Base-by-base conservation (phyloP, 1,139 yeast species). In the Hemisphaericaspora xylofermentans region DNA sequence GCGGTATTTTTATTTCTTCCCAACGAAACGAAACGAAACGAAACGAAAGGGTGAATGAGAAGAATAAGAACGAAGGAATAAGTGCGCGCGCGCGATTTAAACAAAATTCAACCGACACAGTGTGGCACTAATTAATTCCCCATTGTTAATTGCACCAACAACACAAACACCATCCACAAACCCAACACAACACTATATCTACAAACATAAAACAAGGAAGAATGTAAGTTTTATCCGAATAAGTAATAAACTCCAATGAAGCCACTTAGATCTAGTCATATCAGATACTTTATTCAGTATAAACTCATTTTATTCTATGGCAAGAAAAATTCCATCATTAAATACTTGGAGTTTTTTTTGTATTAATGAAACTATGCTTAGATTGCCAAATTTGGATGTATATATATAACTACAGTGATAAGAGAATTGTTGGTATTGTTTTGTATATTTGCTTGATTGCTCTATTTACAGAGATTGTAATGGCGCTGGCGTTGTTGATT, bases 291-390 rank as follows among this genome's bases (percentile, higher is more conserved):
- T 42, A 42, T 44, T 35, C 19, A 38, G 46, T 35, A 35, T 46
- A 46, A 45, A 42, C 50, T 43, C 33, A 25, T 19, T 38, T 58
- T 52, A 38, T 32, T 63, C 55, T 70, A 44, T 63, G 76, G 74
- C 76, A 70, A 64, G 59, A 47, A 58, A 21, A 64, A 64, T 66
- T 69, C 76, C 76, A 71, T 71, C 76, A 68, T 68, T 63, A 48
- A 54, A 63, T 64, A 65, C 72, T 67, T 56, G 54, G 58, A 40
- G 34, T 36, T 31, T 43, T 21, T 29, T n/a, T 18, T 26, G 67
- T 62, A 63, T 56, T 54, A 60, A 67, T 68, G 76, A 71, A 71
- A 71, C 76, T 71, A 71, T 71, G 76, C 76, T 66, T 54, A 66
- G 64, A 57, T 62, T 68, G 73, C 72, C 73, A 65, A 36, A 34